Evolutionary conservation across 495 filamentous ascomycete genomes (phyloP).

Genomic region (Xylaria acuta): DNA sequence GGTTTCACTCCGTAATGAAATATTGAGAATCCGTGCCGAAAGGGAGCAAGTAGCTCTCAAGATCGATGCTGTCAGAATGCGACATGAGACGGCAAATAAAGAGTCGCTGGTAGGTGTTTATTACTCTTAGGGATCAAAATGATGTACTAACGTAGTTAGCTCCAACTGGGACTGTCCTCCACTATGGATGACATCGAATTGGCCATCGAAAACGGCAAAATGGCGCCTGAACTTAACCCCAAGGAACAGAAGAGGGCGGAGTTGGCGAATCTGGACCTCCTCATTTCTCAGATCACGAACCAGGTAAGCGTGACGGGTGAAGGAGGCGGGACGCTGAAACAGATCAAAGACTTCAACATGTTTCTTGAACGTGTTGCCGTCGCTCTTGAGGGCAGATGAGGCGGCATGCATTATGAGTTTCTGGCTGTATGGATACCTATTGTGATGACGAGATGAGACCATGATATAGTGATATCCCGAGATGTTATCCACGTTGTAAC

Average conservation of each 20-base stretch:
- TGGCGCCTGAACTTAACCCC: slow-evolving; percentile 44
- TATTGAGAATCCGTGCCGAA: slow-evolving; percentile 67
- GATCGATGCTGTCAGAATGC: slow-evolving; percentile 71
- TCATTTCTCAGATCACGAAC: slow-evolving; percentile 54
- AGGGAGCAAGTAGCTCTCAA: slow-evolving; percentile 69
- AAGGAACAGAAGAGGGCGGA: slow-evolving; percentile 49
- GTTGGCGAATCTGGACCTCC: slow-evolving; percentile 55
- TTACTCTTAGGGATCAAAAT: not conserved
- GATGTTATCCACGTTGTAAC: not conserved
- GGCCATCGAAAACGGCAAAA: slow-evolving; percentile 54
- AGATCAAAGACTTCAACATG: slow-evolving; percentile 62
- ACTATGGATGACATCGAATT: slow-evolving; percentile 63
- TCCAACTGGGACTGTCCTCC: slow-evolving; percentile 55
- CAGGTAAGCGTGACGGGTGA: slow-evolving; percentile 51
- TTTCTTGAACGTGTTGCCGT: slow-evolving; percentile 61
- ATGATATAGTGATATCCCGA: slow-evolving; percentile 10
- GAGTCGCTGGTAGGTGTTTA: slow-evolving; percentile 49
- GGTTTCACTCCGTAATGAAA: slow-evolving; percentile 65
- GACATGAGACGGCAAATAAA: slow-evolving; percentile 59
- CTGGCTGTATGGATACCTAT: not conserved
- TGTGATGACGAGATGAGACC: slow-evolving; percentile 14
- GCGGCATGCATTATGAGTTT: not conserved
- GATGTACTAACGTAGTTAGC: slow-evolving; percentile 38
- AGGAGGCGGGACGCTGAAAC: slow-evolving; percentile 56
- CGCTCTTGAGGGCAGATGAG: slow-evolving; percentile 51